phyloP scores from a whole-genome alignment of 129 eudicot genomes.

The Lonicera japonica region DNA sequence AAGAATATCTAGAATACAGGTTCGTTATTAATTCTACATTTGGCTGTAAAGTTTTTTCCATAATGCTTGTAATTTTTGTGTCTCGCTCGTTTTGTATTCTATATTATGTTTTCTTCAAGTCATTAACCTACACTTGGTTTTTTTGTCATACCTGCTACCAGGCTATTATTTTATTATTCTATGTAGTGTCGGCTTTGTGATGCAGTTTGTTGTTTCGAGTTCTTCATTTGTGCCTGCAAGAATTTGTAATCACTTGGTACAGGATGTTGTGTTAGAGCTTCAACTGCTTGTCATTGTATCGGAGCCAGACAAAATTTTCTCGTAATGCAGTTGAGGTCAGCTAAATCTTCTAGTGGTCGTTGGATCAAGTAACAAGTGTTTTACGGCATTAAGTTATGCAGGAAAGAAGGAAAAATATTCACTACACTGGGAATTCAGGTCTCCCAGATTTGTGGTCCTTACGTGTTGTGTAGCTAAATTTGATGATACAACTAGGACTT shows the following conservation, averaged over 20 bases:
- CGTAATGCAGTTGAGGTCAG: not conserved
- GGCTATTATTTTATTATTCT: constrained; percentile 1
- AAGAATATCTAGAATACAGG: constrained; percentile 93
- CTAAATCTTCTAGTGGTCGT: not conserved
- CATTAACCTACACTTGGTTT: not conserved
- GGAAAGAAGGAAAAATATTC: not conserved
- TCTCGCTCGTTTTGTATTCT: not conserved
- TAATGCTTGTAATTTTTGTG: not conserved
- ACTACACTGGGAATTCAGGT: not conserved
- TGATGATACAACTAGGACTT: no score
- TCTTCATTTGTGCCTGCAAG: not conserved
- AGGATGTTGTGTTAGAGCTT: not conserved
- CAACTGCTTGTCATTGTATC: not conserved
- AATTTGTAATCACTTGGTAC: constrained; percentile 2
- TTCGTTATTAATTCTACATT: constrained; percentile 22
- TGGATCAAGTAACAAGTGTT: not conserved
- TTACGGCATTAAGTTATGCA: not conserved
- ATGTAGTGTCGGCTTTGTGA: not conserved
- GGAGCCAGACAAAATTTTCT: not conserved
- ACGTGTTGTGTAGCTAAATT: no score
- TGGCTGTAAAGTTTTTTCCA: not conserved
- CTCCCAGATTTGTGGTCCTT: no score
- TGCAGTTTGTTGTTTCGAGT: not conserved
- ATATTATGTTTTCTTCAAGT: not conserved
- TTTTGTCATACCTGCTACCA: not conserved